Evolutionary conservation across 2,329 filamentous ascomycete genomes (phyloP), one percentile per base, ranked within the genome.

Genomic region (Fusarium cyanostomum): DNA sequence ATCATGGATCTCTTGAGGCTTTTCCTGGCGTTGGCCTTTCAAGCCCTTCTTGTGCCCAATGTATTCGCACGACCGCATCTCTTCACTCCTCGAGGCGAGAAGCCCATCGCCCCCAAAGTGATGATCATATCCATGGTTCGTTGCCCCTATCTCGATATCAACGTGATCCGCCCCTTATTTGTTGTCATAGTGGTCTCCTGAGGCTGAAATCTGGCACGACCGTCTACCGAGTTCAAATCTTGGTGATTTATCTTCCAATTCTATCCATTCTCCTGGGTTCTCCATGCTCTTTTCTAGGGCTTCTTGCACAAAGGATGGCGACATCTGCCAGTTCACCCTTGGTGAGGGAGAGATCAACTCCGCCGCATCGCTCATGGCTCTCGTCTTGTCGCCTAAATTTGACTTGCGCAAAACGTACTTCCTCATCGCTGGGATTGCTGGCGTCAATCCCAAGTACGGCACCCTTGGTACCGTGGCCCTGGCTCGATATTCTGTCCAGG

Each of bases 321-420:
- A 82, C 4, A 78, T 93, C 43, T 93, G 91, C 75, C 89, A 92
- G 71, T 68, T 92, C 41, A 86, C 86, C 8, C 86, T 87, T 2
- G 89, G 89, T 53, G 88, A 89, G 73, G 81, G 82, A 9, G 89
- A 92, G 75, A 91, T 93, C 78, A 94, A 93, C 72, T 89, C 91
- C 0, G 91, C 91, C 0, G 77, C 84, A 7, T 88, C 88, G 0
- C 82, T 91, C 59, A 82, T 82, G 42, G 85, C 90, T 0, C 79
- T 92, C 9, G 78, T 85, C n/a, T 80, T 88, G 12, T 89, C 86
- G 0, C 72, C 79, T 2, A 71, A 78, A 10, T 92, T 93, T 73
- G 82, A 92, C 74, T 80, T 93, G 11, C 81, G 77, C 2, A 74
- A 80, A 43, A 89, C 90, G 1, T 93, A 93, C 77, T 92, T 92